Conservation (phyloP, 129 eudicot species). For the Flaveria sonorensis region DNA sequence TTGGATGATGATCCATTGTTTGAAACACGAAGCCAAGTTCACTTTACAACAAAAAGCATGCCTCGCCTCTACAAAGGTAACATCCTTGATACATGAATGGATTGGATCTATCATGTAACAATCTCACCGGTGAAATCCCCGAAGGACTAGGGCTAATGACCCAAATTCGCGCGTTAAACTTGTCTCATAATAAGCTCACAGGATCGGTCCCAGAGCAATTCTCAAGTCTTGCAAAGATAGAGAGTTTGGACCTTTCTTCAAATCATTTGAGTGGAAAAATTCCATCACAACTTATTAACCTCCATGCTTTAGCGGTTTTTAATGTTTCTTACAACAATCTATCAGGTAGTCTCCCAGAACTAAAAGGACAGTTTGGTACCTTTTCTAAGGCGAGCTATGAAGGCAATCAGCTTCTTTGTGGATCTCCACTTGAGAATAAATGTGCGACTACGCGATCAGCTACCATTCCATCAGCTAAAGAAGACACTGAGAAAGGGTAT, state of each 20-base stretch:
- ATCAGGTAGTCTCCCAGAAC: slow-evolving; percentile 23
- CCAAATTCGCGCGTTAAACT: slow-evolving; percentile 26
- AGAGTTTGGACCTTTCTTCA: slow-evolving; percentile 30
- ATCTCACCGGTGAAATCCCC: slow-evolving; percentile 29
- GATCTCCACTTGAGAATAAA: slow-evolving; percentile 13
- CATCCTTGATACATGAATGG: slow-evolving; percentile 34
- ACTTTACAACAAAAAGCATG: slow-evolving; percentile 28
- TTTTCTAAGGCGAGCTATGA: slow-evolving; percentile 14
- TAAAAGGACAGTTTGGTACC: slow-evolving; percentile 30
- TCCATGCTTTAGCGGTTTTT: background rate
- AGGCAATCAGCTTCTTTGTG: slow-evolving; percentile 29
- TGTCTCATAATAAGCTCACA: slow-evolving; percentile 32
- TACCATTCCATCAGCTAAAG: background rate
- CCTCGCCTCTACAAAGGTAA: slow-evolving; percentile 16
- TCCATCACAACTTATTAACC: background rate
- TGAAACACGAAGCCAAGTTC: slow-evolving; percentile 7
- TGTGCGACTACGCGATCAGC: background rate
- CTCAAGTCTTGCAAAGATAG: slow-evolving; percentile 15
- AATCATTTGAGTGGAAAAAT: background rate
- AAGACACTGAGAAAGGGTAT: slow-evolving; percentile 22
- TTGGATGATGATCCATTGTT: background rate
- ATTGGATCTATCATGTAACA: slow-evolving; percentile 34
- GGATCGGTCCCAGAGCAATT: slow-evolving; percentile 29
- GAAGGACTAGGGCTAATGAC: slow-evolving; percentile 4
- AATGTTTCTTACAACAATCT: slow-evolving; percentile 32